A percentile compares a stretch with the other conserved stretches of the same genome.
Conservation (phyloP, 352 stramenopile genomes). For the Phytophthora cactorum region DNA sequence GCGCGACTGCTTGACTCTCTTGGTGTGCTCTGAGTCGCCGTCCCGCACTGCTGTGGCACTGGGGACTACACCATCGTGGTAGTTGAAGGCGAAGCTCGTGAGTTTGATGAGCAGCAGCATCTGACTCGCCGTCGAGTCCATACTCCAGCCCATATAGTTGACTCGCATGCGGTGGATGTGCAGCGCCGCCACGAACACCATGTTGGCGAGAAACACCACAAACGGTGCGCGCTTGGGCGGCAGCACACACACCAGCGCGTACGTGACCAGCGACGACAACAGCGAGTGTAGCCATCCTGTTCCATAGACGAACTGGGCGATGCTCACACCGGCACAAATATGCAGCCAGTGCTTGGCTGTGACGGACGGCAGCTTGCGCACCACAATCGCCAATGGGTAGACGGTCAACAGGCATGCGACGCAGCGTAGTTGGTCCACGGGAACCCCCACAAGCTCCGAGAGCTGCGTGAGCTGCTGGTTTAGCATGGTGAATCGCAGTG, state of each 20-base stretch:
- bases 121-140: conserved; percentile 88
- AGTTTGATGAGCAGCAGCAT: conserved; percentile 98
- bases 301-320: conserved; percentile 95
- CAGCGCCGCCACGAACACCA: conserved; percentile 91
- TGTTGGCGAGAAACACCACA: conserved; percentile 93
- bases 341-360: conserved; percentile 92
- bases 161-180: conserved; percentile 96
- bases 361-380: conserved; percentile 78
- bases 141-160: conserved; percentile 94
- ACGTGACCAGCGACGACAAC: conserved; percentile 90
- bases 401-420: conserved; percentile 91
- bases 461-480: conserved; percentile 55
- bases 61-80: conserved; percentile 90
- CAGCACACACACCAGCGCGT: conserved; percentile 70
- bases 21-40: conserved; percentile 34
- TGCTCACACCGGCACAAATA: conserved; percentile 91
- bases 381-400: conserved; percentile 94
- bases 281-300: conserved; percentile 95
- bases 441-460: conserved; percentile 42
- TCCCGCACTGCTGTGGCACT: conserved; percentile 25
- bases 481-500: conserved; percentile 54
- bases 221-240: conserved; percentile 63
- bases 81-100: conserved; percentile 97
- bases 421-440: conserved; percentile 79
- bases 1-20: conserved; percentile 42